Evolutionary conservation across 1,284 basidiomycete genomes (phyloP), one percentile per base, ranked within the genome.

Genomic region (Irpex rosettiformis): DNA sequence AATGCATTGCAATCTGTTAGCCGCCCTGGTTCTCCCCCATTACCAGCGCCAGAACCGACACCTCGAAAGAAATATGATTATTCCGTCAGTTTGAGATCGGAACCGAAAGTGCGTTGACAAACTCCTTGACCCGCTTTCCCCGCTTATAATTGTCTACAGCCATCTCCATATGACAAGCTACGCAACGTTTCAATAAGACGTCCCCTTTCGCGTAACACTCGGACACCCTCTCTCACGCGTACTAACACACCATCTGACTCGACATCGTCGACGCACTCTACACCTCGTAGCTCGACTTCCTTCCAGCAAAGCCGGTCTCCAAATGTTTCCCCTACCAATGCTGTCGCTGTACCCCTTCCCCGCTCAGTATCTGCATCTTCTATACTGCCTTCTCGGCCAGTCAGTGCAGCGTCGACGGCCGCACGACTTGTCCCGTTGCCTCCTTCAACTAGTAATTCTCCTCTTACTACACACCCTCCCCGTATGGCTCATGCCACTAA

Each of bases 201-300:
- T 58, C 79, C 82, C 7, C 69, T 80, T 21, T 71, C 78, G 16
- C 79, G 85, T 22, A 78, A 78, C 24, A 82, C 58, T 3, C 57
- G 88, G n/a, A 90, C 88, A 6, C 89, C 88, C 2, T 89, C 88
- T 4, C 77, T 91, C 8, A 82, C 89, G 2, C 80, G 81, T 45
- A 86, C 60, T 16, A 52, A 85, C 0, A 79, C 81, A 0, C 80
- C 85, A 22, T 88, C 89, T 1, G 80, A 74, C 0, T 81, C 85
- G 3, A 89, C 88, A 0, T 80, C 85, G 0, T 70, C 80, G 0
- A 71, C 73, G 2, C 78, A 88, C 62, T 85, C 88, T 1, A 89
- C 87, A 1, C 88, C 88, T 16, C 77, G 76, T 21, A 86, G 83
- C 58, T 78, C 71, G 56, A 74, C 70, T 45, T 85, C 84, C 2